phyloP scores from a whole-genome alignment of 176 grass and related monocot genomes.

The Eleusine indica region DNA sequence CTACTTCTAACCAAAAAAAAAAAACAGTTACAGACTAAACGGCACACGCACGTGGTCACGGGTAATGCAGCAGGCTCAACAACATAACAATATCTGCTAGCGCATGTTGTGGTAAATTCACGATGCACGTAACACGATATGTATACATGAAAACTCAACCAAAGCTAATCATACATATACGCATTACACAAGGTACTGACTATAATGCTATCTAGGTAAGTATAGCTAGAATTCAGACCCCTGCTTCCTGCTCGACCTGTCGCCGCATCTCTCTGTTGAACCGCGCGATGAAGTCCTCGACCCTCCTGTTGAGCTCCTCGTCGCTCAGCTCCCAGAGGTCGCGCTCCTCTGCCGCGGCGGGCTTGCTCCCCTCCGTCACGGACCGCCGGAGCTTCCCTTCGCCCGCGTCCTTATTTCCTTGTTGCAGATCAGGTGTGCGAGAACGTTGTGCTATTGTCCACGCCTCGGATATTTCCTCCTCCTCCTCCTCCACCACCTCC shows the following conservation, averaged over 20 bases:
- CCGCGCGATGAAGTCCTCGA: constrained; percentile 83
- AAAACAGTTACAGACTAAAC: too few relatives aligned
- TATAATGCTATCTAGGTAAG: constrained; percentile 12
- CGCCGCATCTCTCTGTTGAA: constrained; percentile 79
- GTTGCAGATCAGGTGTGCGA: background rate
- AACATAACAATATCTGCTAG: too few relatives aligned
- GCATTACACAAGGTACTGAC: background rate
- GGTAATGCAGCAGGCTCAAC: too few relatives aligned
- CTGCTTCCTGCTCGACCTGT: constrained; percentile 36
- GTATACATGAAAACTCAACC: too few relatives aligned
- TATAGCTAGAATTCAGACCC: background rate
- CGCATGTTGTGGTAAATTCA: too few relatives aligned
- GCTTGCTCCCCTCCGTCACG: constrained; percentile 22
- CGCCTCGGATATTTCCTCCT: background rate
- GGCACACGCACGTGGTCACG: too few relatives aligned
- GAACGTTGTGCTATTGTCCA: background rate
- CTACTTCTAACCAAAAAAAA: too few relatives aligned
- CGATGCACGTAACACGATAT: too few relatives aligned
- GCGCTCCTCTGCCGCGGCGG: constrained; percentile 21
- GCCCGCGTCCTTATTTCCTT: constrained; percentile 12
- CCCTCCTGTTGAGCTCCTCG: constrained; percentile 83
- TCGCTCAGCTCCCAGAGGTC: constrained; percentile 65
- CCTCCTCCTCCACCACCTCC: background rate
- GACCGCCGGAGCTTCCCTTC: constrained; percentile 32
- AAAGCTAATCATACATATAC: background rate